Percentiles rank a stretch among this genome's conserved stretches.
phyloP scores from a whole-genome alignment of 129 eudicot species.

The Chrysanthemum seticuspe region DNA sequence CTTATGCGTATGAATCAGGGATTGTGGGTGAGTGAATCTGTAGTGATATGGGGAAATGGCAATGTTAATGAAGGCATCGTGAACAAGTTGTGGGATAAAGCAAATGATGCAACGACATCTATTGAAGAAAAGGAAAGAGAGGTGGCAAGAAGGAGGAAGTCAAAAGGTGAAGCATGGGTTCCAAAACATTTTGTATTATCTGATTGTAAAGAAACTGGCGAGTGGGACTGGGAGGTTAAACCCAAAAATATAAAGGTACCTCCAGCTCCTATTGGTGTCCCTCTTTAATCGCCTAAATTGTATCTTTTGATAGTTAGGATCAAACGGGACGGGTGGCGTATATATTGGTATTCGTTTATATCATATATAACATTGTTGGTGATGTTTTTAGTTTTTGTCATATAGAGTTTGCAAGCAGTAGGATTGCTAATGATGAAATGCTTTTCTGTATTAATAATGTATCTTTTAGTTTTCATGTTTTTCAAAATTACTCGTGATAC shows the following conservation, averaged over 20 bases:
- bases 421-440: too few relatives aligned
- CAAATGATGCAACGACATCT: slow-evolving; percentile 52
- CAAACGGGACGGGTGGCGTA: background rate
- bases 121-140: slow-evolving; percentile 72
- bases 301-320: background rate
- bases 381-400: background rate
- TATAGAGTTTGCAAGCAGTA: background rate
- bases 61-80: slow-evolving; percentile 63
- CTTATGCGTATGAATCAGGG: slow-evolving; percentile 37
- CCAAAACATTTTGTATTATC: slow-evolving; percentile 68
- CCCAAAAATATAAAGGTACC: slow-evolving; percentile 53
- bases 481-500: too few relatives aligned
- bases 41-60: slow-evolving; percentile 52
- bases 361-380: background rate
- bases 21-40: slow-evolving; percentile 57
- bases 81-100: slow-evolving; percentile 68
- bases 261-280: slow-evolving; percentile 64
- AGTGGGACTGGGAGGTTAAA: slow-evolving; percentile 48
- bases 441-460: too few relatives aligned
- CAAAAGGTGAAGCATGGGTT: slow-evolving; percentile 48
- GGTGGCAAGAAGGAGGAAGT: slow-evolving; percentile 34
- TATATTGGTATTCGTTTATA: background rate
- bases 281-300: slow-evolving; percentile 19
- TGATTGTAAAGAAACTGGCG: too few relatives aligned
- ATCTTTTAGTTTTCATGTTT: too few relatives aligned